phyloP scores from a whole-genome alignment of 2,329 filamentous ascomycete genomes.

The Colletotrichum orbiculare region DNA sequence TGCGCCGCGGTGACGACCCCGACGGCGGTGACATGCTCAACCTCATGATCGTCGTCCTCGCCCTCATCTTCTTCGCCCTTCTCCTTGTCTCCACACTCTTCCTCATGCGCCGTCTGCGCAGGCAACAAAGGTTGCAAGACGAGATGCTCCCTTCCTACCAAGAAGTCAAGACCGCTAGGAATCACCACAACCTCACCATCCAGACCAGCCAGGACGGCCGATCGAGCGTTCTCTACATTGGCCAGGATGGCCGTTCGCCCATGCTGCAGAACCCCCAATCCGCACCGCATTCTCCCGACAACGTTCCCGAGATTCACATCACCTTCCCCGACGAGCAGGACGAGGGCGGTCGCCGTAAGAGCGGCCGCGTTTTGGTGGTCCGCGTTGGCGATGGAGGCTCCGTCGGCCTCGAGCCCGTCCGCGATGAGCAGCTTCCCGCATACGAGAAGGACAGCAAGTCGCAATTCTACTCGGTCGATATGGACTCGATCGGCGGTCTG shows the following conservation, averaged over 20 bases:
- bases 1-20: constrained; percentile 51
- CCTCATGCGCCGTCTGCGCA: constrained; percentile 74
- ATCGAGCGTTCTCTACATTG: constrained; percentile 80
- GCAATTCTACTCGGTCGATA: constrained; percentile 92
- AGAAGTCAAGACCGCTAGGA: constrained; percentile 65
- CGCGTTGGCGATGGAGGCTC: constrained; percentile 86
- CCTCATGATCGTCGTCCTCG: constrained; percentile 82
- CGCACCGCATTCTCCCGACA: constrained; percentile 82
- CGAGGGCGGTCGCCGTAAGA: constrained; percentile 81
- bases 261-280: constrained; percentile 81
- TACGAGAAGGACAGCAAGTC: constrained; percentile 85
- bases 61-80: constrained; percentile 79
- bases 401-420: constrained; percentile 89
- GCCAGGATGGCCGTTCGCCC: constrained; percentile 75
- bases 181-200: constrained; percentile 67
- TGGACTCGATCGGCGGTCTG: constrained; percentile 92
- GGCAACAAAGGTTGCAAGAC: constrained; percentile 58
- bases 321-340: constrained; percentile 98
- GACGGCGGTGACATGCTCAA: constrained; percentile 73
- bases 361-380: constrained; percentile 90
- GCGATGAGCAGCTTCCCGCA: constrained; percentile 83
- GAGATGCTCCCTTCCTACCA: constrained; percentile 77
- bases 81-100: constrained; percentile 75
- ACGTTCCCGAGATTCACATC: constrained; percentile 95
- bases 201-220: constrained; percentile 64